These are phyloP conservation scores for Coprinellus micaceus DNA, from an alignment of 768 basidiomycete genomes.

Conservation along the genomic window DNA sequence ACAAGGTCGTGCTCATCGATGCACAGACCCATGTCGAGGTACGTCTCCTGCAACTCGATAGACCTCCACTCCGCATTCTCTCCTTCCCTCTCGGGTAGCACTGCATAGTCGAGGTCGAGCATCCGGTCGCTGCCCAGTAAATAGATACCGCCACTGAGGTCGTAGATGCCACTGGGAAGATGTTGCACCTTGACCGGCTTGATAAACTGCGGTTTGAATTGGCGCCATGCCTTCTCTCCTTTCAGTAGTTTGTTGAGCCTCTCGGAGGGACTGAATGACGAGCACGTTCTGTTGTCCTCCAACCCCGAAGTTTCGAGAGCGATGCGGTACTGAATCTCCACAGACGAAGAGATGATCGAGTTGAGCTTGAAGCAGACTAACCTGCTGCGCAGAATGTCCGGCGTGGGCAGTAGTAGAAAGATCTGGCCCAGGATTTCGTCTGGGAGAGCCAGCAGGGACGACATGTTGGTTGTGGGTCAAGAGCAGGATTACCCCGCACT, in stretches of 20 bases:
- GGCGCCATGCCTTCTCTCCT: slow-evolving; percentile 30
- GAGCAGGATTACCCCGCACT: no score
- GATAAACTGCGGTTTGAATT: slow-evolving; percentile 22
- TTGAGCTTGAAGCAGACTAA: slow-evolving; percentile 21
- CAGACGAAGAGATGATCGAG: slow-evolving; percentile 23
- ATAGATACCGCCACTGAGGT: slow-evolving; percentile 39
- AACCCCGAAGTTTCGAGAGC: slow-evolving; percentile 23
- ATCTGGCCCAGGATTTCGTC: slow-evolving; percentile 28
- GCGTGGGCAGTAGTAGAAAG: slow-evolving; percentile 23
- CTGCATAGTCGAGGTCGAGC: slow-evolving; percentile 28
- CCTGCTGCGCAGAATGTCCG: slow-evolving; percentile 22
- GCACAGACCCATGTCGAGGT: slow-evolving; percentile 42
- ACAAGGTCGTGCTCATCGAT: slow-evolving; percentile 44
- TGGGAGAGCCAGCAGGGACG: slow-evolving; percentile 1
- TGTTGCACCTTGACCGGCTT: slow-evolving; percentile 24
- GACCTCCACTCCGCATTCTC: slow-evolving; percentile 27
- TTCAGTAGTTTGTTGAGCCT: slow-evolving; percentile 23
- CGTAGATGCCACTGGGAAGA: slow-evolving; percentile 36
- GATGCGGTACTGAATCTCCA: slow-evolving; percentile 30
- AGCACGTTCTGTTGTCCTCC: slow-evolving; percentile 26
- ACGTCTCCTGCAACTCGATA: slow-evolving; percentile 24
- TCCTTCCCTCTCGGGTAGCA: slow-evolving; percentile 25
- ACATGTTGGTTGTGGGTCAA: not conserved
- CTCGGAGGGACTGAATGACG: slow-evolving; percentile 19
- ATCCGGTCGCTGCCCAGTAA: slow-evolving; percentile 30